These are phyloP conservation scores for Colletotrichum camelliae DNA, from an alignment of 2,329 filamentous ascomycete species.

Conservation along the genomic window DNA sequence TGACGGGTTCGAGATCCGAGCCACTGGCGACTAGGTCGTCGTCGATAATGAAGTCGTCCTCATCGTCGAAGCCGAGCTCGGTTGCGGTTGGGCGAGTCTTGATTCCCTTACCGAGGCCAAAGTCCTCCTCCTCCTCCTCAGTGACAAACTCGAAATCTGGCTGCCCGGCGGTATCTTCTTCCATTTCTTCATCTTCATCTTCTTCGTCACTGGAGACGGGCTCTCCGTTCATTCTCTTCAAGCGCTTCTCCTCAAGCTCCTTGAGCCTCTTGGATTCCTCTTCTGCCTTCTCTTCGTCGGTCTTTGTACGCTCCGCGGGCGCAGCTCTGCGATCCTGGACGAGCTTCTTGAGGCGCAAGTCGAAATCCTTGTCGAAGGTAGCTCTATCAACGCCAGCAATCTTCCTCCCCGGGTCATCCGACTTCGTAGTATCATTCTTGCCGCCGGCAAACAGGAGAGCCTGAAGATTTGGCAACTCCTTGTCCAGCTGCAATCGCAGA, in stretches of 20 bases:
- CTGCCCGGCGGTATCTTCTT: conserved; percentile 33
- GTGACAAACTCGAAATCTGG: conserved; percentile 34
- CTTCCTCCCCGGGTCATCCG: conserved; percentile 26
- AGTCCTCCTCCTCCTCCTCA: conserved; percentile 58
- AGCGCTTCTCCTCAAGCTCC: conserved; percentile 81
- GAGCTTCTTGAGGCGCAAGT: conserved; percentile 80
- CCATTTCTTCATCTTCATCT: conserved; percentile 47
- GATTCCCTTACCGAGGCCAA: conserved; percentile 65
- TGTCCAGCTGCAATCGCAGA: conserved; percentile 81
- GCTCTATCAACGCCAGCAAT: conserved; percentile 65
- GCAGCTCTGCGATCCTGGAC: conserved; percentile 84
- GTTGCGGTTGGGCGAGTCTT: conserved; percentile 59
- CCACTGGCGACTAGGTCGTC: conserved; percentile 86
- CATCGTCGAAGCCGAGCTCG: conserved; percentile 82
- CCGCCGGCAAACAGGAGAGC: conserved; percentile 67
- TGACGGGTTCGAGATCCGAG: conserved; percentile 68
- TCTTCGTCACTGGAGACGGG: conserved; percentile 70
- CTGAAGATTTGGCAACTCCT: conserved; percentile 80
- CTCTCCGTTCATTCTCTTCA: conserved; percentile 87
- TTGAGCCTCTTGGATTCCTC: conserved; percentile 80
- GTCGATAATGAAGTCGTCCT: conserved; percentile 92
- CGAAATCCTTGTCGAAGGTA: conserved; percentile 85
- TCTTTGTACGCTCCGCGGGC: conserved; percentile 88
- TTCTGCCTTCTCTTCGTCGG: conserved; percentile 81
- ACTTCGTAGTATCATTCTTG: conserved; percentile 31